These are phyloP conservation scores for Raphanus hybrid DNA, from an alignment of 441 rosid species.

Conservation along the genomic window DNA sequence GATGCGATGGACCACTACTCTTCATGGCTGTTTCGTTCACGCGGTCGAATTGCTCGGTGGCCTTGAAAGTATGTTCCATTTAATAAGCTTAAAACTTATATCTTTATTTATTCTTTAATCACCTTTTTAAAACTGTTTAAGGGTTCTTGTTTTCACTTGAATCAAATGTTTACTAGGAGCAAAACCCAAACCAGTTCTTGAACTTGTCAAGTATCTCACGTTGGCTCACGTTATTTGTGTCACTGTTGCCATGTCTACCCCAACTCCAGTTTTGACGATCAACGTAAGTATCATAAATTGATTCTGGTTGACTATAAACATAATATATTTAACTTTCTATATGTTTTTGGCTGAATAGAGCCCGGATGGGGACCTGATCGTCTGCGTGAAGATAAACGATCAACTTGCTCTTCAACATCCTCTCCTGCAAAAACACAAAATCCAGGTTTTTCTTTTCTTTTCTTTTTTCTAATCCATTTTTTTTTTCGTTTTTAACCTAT, in stretches of 20 bases:
- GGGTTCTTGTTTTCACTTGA: too few species aligned
- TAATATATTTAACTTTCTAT: not conserved
- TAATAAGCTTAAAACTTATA: too few species aligned
- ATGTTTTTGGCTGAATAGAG: not conserved
- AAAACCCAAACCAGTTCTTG: too few species aligned
- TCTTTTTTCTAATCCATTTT: too few species aligned
- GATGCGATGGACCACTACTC: conserved; percentile 98
- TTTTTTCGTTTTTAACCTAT: not conserved
- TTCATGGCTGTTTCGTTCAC: conserved; percentile 93
- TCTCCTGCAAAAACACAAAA: not conserved
- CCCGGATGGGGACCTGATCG: not conserved
- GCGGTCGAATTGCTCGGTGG: conserved; percentile 93
- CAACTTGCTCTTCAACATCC: not conserved
- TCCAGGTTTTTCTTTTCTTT: not conserved
- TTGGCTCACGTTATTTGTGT: too few species aligned
- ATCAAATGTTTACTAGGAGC: too few species aligned
- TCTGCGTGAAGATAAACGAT: not conserved
- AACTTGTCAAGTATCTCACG: too few species aligned
- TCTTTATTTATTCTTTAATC: too few species aligned
- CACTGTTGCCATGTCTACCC: not conserved
- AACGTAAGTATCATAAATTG: not conserved
- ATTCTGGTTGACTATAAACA: not conserved
- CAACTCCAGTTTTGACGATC: conserved; percentile 1
- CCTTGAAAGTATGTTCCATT: conserved; percentile 76
- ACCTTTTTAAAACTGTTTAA: too few species aligned